A percentile compares a stretch with the other conserved stretches of the same genome.
These are phyloP conservation scores for Torulaspora microellipsoides DNA, from an alignment of 805 yeast genomes.

Conservation along the genomic window DNA sequence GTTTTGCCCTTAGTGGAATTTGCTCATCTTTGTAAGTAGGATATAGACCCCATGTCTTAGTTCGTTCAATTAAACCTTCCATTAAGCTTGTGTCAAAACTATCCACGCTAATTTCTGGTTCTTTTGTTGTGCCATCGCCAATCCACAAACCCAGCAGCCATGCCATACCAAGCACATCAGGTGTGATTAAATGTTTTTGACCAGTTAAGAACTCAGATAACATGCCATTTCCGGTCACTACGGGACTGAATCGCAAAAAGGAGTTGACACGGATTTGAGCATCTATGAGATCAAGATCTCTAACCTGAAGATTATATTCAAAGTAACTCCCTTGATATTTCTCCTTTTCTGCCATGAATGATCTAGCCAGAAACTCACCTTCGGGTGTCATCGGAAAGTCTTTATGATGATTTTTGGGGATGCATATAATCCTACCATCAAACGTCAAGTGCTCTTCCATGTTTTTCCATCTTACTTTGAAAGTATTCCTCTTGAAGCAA, in stretches of 20 bases:
- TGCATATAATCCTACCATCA: slow-evolving; percentile 21
- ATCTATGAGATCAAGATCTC: slow-evolving; percentile 32
- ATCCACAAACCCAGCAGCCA: slow-evolving; percentile 42
- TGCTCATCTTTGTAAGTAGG: slow-evolving; percentile 21
- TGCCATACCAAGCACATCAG: slow-evolving; percentile 30
- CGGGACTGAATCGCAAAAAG: slow-evolving; percentile 36
- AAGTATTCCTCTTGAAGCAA: slow-evolving; percentile 16
- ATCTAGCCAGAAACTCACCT: slow-evolving; percentile 25
- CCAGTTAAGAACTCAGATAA: slow-evolving; percentile 32
- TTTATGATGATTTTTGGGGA: slow-evolving; percentile 27
- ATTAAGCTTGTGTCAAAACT: slow-evolving; percentile 25
- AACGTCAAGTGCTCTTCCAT: slow-evolving; percentile 19
- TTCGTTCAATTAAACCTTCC: slow-evolving; percentile 26
- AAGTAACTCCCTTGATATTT: slow-evolving; percentile 27
- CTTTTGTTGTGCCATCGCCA: slow-evolving; percentile 34
- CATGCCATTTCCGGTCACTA: slow-evolving; percentile 33
- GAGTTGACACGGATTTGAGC: slow-evolving; percentile 32
- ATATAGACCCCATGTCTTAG: slow-evolving; percentile 26
- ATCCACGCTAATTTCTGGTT: slow-evolving; percentile 33
- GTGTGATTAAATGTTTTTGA: slow-evolving; percentile 20
- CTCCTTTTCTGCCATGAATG: slow-evolving; percentile 27
- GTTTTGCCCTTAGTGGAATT: slow-evolving; percentile 23
- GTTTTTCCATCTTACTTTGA: slow-evolving; percentile 19
- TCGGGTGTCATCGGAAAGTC: slow-evolving; percentile 23
- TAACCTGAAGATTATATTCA: slow-evolving; percentile 40